Evolutionary conservation across 805 yeast genomes (phyloP).

Genomic region (Lipomyces yamanashiensis): DNA sequence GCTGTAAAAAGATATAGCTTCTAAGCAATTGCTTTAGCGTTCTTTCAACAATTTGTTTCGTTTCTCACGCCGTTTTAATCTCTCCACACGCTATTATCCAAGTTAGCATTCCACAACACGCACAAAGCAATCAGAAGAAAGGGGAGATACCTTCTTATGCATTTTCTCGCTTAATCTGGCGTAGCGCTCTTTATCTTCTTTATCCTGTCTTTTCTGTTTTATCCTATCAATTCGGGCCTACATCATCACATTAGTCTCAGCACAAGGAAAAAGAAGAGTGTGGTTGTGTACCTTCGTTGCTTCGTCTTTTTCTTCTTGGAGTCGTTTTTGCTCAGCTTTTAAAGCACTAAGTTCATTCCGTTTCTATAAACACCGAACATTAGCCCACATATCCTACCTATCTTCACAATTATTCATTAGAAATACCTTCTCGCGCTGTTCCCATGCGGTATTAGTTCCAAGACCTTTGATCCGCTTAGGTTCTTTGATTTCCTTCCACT

Average conservation of each 20-base stretch:
- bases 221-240: constrained; percentile 66
- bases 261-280: constrained; percentile 14
- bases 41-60: constrained; percentile 91
- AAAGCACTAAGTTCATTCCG: constrained; percentile 66
- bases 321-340: constrained; percentile 68
- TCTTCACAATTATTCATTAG: too few species aligned
- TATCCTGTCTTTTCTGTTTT: constrained; percentile 53
- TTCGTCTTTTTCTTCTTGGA: constrained; percentile 74
- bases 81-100: constrained; percentile 57
- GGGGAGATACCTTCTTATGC: constrained; percentile 71
- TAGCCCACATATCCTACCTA: too few species aligned
- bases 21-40: constrained; percentile 57
- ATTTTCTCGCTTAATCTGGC: constrained; percentile 80
- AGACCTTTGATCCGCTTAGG: constrained; percentile 43
- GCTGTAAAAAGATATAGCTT: too few species aligned
- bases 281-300: constrained; percentile 47
- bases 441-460: constrained; percentile 69
- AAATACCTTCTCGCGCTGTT: constrained; percentile 63
- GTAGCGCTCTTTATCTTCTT: constrained; percentile 87
- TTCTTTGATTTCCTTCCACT: constrained; percentile 47
- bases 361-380: constrained; percentile 43
- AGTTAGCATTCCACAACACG: neutral
- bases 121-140: neutral
- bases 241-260: neutral
- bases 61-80: constrained; percentile 89